Evolutionary conservation across 257 asterid species (phyloP), one percentile per base, ranked within the genome.

Genomic region (Cruciata laevipes): DNA sequence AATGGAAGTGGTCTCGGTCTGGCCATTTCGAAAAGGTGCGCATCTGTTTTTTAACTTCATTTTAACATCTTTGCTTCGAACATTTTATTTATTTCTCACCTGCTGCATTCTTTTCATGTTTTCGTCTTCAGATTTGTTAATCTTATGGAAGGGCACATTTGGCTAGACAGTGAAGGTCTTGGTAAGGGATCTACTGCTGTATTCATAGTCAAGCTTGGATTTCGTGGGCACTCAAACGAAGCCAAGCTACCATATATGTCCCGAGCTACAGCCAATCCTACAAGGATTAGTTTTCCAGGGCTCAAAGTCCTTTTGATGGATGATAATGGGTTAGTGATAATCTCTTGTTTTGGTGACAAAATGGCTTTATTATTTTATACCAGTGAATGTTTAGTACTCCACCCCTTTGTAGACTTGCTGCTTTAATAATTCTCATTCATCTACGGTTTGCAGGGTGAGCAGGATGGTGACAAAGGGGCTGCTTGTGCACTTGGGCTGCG

Each of bases 1-100:
- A 79, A 87, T 65, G 99, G 97, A 61, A 82, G 91, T 76, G 99
- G 99, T 33, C 99, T 94, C 68, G 99, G 99, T 74, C 89, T 94
- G 66, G 99, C 99, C 20, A 90, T 94, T 74, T 85, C 87, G 77
- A 94, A 83, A 79, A 86, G 99, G 99, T 90, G 81, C 55, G 25
- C 64, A 42, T 14, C 55, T 47, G 44, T 47, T 68, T 52, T n/a
- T 52, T 40, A 56, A 14, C 61, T 21, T 33, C 33, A 58, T 52
- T 5, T 31, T 66, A 32, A 3, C 7, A n/a, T 47, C 21, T 7
- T 7, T 53, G 10, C 14, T 53, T 6, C 16, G 63, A 53, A 17
- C 8, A 47, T 16, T 4, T 32, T 32, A 17, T 52, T 8, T 7
- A 1, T 31, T 21, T 20, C 61, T 53, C 6, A 40, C 53, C 20